Percentiles rank a stretch among this genome's conserved stretches.
These are phyloP conservation scores for Trichophyton verrucosum DNA, from an alignment of 2,329 filamentous ascomycete species.

Conservation along the genomic window DNA sequence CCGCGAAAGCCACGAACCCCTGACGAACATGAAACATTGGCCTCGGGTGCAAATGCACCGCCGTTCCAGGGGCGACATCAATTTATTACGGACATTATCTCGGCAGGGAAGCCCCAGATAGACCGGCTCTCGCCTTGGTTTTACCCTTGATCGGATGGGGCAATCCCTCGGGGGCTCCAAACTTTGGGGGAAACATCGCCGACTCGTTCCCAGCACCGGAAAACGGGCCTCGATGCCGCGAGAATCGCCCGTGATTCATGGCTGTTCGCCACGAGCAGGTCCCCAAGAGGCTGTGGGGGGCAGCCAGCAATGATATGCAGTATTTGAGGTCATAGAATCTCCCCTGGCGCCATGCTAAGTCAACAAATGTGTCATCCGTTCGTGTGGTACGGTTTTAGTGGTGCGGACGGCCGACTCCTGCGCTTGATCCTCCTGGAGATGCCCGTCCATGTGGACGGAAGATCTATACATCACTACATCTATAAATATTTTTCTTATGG, in stretches of 20 bases:
- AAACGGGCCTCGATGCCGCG: constrained; percentile 1
- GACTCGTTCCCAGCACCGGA: background rate
- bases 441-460: no score
- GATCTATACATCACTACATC: no score
- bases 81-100: background rate
- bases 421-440: no score
- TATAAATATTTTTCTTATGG: no score
- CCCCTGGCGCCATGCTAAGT: background rate
- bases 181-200: background rate
- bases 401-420: no score
- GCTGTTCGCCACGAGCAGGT: background rate
- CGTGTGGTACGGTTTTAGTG: no score
- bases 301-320: background rate
- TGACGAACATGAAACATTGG: background rate
- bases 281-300: no score
- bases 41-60: background rate
- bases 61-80: background rate
- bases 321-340: background rate
- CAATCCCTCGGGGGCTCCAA: background rate
- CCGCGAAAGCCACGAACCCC: background rate
- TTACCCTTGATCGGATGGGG: background rate
- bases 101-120: background rate
- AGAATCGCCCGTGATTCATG: background rate
- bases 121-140: background rate
- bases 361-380: no score